phyloP scores from a whole-genome alignment of 345 rosid genomes.

The Hevea brasiliensis region DNA sequence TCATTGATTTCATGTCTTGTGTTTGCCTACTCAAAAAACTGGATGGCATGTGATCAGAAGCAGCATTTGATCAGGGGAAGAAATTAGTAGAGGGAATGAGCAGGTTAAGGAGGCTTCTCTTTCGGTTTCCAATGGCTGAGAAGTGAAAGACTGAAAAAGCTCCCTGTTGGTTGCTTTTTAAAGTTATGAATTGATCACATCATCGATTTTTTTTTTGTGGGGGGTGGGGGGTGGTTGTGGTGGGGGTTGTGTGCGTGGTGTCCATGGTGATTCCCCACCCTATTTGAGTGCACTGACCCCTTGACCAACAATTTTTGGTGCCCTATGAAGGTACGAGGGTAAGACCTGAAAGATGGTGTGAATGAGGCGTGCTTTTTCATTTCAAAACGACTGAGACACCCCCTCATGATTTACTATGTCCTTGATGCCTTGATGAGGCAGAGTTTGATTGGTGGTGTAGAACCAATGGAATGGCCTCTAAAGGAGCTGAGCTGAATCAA shows the following conservation, averaged over 20 bases:
- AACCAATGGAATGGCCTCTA: not conserved
- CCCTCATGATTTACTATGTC: no score
- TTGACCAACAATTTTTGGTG: slow-evolving; percentile 17
- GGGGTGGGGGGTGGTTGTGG: no score
- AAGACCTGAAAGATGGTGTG: not conserved
- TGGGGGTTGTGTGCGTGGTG: no score
- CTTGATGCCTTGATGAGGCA: not conserved
- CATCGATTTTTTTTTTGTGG: slow-evolving; percentile 27
- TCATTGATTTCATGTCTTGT: slow-evolving; percentile 58
- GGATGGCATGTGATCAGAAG: slow-evolving; percentile 5
- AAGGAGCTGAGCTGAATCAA: not conserved
- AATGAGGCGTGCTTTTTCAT: no score
- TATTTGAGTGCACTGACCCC: slow-evolving; percentile 21
- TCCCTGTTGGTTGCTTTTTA: slow-evolving; percentile 32
- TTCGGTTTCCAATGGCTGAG: slow-evolving; percentile 27
- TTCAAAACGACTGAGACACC: no score
- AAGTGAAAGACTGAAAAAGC: slow-evolving; percentile 28
- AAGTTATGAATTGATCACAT: slow-evolving; percentile 31
- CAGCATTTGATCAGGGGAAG: not conserved
- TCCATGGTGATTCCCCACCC: not conserved
- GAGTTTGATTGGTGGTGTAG: not conserved
- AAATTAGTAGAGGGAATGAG: not conserved
- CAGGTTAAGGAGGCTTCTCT: slow-evolving; percentile 23
- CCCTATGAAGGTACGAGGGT: slow-evolving; percentile 7
- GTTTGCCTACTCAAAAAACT: slow-evolving; percentile 13